Percentiles rank a stretch among this genome's conserved stretches.
These are phyloP conservation scores for Blumeria graminis DNA, from an alignment of 2,329 filamentous ascomycete genomes.

Conservation along the genomic window DNA sequence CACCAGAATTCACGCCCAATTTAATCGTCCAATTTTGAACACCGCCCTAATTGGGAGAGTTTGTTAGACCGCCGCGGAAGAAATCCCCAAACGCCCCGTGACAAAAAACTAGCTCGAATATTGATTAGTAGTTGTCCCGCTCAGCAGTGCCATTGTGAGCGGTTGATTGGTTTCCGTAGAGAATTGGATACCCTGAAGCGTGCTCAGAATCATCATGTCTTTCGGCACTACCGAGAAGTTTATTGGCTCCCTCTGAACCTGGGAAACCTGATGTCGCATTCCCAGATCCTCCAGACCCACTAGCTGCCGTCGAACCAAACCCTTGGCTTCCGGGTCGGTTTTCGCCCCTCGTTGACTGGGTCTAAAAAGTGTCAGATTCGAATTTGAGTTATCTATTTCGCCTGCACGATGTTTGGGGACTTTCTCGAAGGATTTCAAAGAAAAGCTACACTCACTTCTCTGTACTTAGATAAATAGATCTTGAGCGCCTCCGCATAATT, in stretches of 20 bases:
- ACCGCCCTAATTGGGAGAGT: too few relatives aligned
- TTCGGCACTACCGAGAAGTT: slow-evolving; percentile 14
- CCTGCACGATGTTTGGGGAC: not conserved
- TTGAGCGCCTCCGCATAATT: slow-evolving; percentile 97
- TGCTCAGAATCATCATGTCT: slow-evolving; percentile 13
- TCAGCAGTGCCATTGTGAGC: slow-evolving; percentile 30
- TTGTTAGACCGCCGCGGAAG: too few relatives aligned
- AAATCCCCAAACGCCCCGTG: too few relatives aligned
- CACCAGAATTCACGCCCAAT: too few relatives aligned
- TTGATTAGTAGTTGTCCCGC: slow-evolving; percentile 10
- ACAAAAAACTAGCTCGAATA: too few relatives aligned
- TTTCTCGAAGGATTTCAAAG: not conserved
- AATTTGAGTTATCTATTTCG: not conserved
- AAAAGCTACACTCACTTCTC: slow-evolving; percentile 48
- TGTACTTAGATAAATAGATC: slow-evolving; percentile 92
- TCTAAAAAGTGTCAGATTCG: slow-evolving; percentile 22
- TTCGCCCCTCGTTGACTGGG: slow-evolving; percentile 51
- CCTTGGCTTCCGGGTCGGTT: slow-evolving; percentile 28
- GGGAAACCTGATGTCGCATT: slow-evolving; percentile 13
- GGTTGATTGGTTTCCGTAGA: slow-evolving; percentile 25
- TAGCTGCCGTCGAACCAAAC: slow-evolving; percentile 21
- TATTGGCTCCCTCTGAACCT: slow-evolving; percentile 14
- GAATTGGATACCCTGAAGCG: slow-evolving; percentile 17
- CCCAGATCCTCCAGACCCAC: slow-evolving; percentile 17
- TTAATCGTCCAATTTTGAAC: too few relatives aligned